Evolutionary conservation across 768 basidiomycete species (phyloP).

Genomic region (Mycena filopes): DNA sequence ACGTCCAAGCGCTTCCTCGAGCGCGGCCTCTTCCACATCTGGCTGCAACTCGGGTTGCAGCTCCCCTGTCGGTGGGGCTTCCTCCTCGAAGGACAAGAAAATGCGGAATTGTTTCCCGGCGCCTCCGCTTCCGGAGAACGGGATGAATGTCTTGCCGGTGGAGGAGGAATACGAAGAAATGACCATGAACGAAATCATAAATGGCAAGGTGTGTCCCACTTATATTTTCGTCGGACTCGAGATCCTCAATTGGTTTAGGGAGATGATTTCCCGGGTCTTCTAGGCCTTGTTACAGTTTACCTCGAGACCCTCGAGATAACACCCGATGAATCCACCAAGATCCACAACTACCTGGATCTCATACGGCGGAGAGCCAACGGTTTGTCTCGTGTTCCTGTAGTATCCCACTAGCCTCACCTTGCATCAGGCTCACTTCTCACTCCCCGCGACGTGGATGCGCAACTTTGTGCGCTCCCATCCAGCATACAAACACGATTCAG

Average conservation of each 20-base stretch:
- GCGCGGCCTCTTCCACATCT: slow-evolving; percentile 62
- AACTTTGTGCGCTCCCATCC: slow-evolving; percentile 92
- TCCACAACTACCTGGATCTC: slow-evolving; percentile 83
- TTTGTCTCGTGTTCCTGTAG: slow-evolving; percentile 44
- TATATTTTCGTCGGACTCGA: not conserved
- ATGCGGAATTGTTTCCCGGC: slow-evolving; percentile 79
- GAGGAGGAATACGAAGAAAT: slow-evolving; percentile 93
- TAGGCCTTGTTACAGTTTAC: slow-evolving; percentile 86
- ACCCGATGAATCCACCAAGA: slow-evolving; percentile 63
- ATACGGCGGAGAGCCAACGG: slow-evolving; percentile 85
- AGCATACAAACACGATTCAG: slow-evolving; percentile 92
- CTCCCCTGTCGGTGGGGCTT: slow-evolving; percentile 48
- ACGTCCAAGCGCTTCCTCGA: slow-evolving; percentile 54
- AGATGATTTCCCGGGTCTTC: slow-evolving; percentile 77
- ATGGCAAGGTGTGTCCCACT: slow-evolving; percentile 75
- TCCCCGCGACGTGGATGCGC: slow-evolving; percentile 92
- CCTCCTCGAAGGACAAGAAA: slow-evolving; percentile 67
- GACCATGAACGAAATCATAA: slow-evolving; percentile 92
- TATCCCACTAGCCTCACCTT: slow-evolving; percentile 5
- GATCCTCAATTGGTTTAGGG: slow-evolving; percentile 53
- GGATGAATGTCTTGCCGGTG: slow-evolving; percentile 55
- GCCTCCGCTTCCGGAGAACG: slow-evolving; percentile 62
- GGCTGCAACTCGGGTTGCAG: slow-evolving; percentile 48
- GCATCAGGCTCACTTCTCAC: slow-evolving; percentile 79
- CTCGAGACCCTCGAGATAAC: slow-evolving; percentile 87